A percentile compares a stretch with the other conserved stretches of the same genome.
Evolutionary conservation across 2,329 filamentous ascomycete genomes (phyloP).

Genomic region (Ceratocystis destructans): DNA sequence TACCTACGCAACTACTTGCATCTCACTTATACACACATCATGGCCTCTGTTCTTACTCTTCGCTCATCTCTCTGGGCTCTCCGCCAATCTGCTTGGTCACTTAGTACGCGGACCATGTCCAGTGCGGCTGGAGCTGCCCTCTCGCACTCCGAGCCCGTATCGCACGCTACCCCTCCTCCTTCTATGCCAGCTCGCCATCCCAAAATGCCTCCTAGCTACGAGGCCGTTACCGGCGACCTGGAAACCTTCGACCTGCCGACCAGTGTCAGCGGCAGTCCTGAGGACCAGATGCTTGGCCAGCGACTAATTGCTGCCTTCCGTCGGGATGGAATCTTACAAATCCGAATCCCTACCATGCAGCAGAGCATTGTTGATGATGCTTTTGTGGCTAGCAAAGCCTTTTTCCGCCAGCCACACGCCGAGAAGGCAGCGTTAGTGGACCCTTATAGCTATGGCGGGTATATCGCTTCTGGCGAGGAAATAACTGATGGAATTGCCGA

Average conservation of each 20-base stretch:
- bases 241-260: constrained; percentile 33
- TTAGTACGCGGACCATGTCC: constrained; percentile 4
- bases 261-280: constrained; percentile 26
- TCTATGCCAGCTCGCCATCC: constrained; percentile 3
- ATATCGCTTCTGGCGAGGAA: constrained; percentile 37
- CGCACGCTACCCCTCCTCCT: background rate
- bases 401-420: constrained; percentile 28
- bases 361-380: constrained; percentile 28
- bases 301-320: constrained; percentile 32
- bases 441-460: constrained; percentile 34
- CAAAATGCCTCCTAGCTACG: constrained; percentile 12
- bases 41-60: constrained; percentile 4
- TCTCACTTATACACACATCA: background rate
- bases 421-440: constrained; percentile 34
- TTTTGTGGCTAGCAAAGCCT: constrained; percentile 27
- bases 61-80: background rate
- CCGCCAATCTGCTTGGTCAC: background rate
- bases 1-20: too few species aligned
- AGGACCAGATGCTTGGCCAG: constrained; percentile 28
- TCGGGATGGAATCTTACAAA: constrained; percentile 34
- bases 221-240: constrained; percentile 22
- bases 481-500: constrained; percentile 36
- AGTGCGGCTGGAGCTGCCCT: constrained; percentile 1
- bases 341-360: constrained; percentile 29
- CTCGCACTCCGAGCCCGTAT: background rate